Evolutionary conservation across 495 filamentous ascomycete genomes (phyloP), one percentile per base, ranked within the genome.

Genomic region (Talaromyces liani): DNA sequence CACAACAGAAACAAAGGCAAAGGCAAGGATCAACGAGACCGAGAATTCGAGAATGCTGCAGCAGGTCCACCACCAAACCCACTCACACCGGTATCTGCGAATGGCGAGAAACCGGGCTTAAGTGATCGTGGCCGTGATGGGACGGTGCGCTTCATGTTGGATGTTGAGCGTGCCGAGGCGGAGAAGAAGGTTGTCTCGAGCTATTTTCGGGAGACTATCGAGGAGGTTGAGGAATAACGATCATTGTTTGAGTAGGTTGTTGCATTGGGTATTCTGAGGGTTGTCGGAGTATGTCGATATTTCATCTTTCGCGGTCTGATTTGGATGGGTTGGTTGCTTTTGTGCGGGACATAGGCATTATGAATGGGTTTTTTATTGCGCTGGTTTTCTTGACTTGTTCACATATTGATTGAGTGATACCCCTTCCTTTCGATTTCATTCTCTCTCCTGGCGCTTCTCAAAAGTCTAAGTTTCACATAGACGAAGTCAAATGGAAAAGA

Each of bases 131-230:
- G 84, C 54, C 80, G 84, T 33, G 87, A 91, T 24, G 89, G 88
- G 8, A 96, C 95, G 1, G 83, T 94, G 31, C 87, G 94, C 12
- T 98, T 97, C 70, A 91, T 97, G 79, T 86, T 98, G 31, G 91
- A 97, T 69, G 84, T 88, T 12, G 86, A 84, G 53, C 82, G 89
- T 59, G 93, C 91, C 12, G 82, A 80, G 41, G 80, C 78, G 20
- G 94, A 98, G 77, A 84, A 85, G 67, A 77, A 80, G 16, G 74
- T 80, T 7, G 89, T 94, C 10, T 79, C 82, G 10, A 78, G 85
- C 61, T 90, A 86, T 71, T 90, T 88, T 71, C 85, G 84, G 63
- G 85, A 87, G 33, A 90, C 92, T 68, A 88, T 87, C 71, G 91
- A 95, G 67, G 90, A 95, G 71, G 74, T 77, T 6, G 75, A 77